These are phyloP conservation scores for Rhododendron simsii DNA, from an alignment of 148 eudicot genomes.

Conservation along the genomic window DNA sequence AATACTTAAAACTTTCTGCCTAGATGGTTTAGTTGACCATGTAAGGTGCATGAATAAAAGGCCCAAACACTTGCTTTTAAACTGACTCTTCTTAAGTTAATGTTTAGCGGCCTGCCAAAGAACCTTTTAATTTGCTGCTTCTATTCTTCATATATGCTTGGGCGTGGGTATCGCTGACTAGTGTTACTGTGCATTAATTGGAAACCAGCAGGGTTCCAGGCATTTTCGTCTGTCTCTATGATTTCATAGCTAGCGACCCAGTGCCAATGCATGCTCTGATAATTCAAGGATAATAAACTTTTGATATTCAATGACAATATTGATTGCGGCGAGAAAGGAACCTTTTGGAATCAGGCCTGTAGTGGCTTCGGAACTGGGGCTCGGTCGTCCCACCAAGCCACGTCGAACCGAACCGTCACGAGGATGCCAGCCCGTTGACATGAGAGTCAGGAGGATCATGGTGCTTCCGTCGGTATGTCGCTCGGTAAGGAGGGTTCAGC, in stretches of 20 bases:
- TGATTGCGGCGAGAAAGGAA: neutral
- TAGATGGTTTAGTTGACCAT: neutral
- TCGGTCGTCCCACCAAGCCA: too few relatives aligned
- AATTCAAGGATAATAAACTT: neutral
- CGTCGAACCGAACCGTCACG: too few relatives aligned
- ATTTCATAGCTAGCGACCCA: neutral
- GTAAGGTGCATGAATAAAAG: neutral
- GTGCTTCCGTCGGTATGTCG: too few relatives aligned
- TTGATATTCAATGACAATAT: neutral
- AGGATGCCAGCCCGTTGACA: too few relatives aligned
- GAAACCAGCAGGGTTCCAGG: neutral
- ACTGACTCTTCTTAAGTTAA: neutral
- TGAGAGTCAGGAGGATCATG: too few relatives aligned
- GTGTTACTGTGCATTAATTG: too few relatives aligned
- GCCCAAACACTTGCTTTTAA: neutral
- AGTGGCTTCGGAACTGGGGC: too few relatives aligned
- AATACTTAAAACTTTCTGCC: neutral
- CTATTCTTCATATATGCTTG: neutral
- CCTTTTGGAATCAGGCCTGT: neutral
- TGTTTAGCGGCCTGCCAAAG: neutral
- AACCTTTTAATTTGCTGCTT: neutral
- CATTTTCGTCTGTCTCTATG: neutral
- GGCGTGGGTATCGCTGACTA: neutral
- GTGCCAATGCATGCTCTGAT: neutral
- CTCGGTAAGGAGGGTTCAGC: too few relatives aligned